Evolutionary conservation across 1,284 basidiomycete species (phyloP).

Genomic region (Heterobasidion occidentale): DNA sequence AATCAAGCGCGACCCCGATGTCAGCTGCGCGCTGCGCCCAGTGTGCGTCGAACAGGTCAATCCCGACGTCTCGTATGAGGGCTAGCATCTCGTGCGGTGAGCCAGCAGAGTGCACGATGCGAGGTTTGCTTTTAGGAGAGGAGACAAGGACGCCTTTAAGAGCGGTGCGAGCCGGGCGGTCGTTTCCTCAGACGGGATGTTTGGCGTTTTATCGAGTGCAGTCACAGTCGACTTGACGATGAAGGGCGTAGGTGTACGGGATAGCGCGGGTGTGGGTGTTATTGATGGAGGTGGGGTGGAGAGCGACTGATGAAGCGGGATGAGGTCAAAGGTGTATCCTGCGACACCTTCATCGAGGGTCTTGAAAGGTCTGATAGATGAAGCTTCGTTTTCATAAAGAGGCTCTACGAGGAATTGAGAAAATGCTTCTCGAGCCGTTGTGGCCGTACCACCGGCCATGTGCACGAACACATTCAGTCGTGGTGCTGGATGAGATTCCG

Average conservation of each 20-base stretch:
- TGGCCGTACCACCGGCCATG: constrained; percentile 53
- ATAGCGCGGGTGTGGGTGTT: background rate
- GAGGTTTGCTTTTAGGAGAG: constrained; percentile 48
- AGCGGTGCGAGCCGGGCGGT: constrained; percentile 26
- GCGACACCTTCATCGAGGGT: constrained; percentile 57
- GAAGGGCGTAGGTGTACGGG: background rate
- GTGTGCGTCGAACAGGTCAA: constrained; percentile 67
- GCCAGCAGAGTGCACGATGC: constrained; percentile 45
- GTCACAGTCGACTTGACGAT: constrained; percentile 1
- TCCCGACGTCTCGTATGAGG: constrained; percentile 54
- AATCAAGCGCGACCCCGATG: constrained; percentile 68
- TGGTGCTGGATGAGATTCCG: constrained; percentile 1
- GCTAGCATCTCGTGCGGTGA: constrained; percentile 71
- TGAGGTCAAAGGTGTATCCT: constrained; percentile 65
- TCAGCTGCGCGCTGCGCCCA: constrained; percentile 64
- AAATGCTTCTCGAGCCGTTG: constrained; percentile 55
- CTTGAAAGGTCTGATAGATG: constrained; percentile 38
- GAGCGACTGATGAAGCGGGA: constrained; percentile 35
- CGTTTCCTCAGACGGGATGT: constrained; percentile 8
- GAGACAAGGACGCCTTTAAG: constrained; percentile 47
- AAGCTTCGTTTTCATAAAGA: constrained; percentile 47
- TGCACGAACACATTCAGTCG: constrained; percentile 51
- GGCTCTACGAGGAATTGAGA: constrained; percentile 48
- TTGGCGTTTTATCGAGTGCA: constrained; percentile 1
- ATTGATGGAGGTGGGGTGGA: background rate